phyloP scores from a whole-genome alignment of 2,329 filamentous ascomycete genomes.

The Fusarium longipes region DNA sequence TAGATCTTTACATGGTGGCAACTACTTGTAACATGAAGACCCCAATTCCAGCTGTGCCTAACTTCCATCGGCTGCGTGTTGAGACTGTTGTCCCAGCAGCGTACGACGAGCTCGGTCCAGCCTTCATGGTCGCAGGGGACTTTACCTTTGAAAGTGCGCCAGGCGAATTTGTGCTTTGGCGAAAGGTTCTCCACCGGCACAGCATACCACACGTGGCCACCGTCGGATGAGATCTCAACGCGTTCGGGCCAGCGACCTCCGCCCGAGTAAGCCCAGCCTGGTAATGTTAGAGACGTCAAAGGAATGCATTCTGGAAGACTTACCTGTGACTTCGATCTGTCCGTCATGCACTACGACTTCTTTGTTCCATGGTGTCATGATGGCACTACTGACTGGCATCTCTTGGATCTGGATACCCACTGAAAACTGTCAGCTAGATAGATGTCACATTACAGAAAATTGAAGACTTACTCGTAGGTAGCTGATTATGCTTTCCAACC shows the following conservation, averaged over 20 bases:
- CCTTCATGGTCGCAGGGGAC: conserved; percentile 71
- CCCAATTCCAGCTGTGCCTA: conserved; percentile 71
- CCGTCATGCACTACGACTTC: conserved; percentile 70
- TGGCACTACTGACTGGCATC: conserved; percentile 75
- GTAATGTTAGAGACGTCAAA: conserved; percentile 45
- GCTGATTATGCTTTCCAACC: conserved; percentile 73
- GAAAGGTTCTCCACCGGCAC: conserved; percentile 70
- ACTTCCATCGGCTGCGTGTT: conserved; percentile 70
- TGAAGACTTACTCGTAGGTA: conserved; percentile 57
- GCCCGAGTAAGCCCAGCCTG: conserved; percentile 69
- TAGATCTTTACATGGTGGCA: conserved; percentile 71
- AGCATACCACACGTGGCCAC: conserved; percentile 72
- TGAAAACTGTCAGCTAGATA: not conserved
- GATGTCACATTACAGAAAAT: fast-evolving
- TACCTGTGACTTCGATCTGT: conserved; percentile 55
- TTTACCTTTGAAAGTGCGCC: conserved; percentile 72
- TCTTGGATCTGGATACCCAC: conserved; percentile 74
- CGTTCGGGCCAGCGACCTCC: conserved; percentile 70
- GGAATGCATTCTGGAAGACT: fast-evolving
- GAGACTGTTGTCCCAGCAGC: conserved; percentile 71
- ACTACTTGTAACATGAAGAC: conserved; percentile 71
- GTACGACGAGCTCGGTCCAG: conserved; percentile 68
- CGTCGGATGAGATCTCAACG: conserved; percentile 71
- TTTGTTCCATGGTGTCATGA: conserved; percentile 71
- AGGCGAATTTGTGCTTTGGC: conserved; percentile 70